These are phyloP conservation scores for Globisporangium ultimum DNA, from an alignment of 352 stramenopile species.

Conservation along the genomic window DNA sequence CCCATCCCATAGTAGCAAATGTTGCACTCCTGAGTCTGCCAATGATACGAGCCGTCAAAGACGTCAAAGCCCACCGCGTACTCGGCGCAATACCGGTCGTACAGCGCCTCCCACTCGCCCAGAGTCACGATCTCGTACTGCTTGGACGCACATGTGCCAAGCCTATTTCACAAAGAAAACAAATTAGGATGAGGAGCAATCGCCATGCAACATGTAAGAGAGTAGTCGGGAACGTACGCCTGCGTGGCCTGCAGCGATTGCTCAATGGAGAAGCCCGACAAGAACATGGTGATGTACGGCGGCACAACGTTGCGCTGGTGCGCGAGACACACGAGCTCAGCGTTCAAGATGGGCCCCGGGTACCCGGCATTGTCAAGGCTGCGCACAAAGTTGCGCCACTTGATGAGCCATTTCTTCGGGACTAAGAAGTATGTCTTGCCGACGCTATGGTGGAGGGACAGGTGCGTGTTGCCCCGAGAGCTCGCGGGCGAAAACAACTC, in stretches of 20 bases:
- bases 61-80: constrained; percentile 83
- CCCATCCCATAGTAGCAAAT: constrained; percentile 79
- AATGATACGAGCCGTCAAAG: constrained; percentile 76
- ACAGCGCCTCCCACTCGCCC: constrained; percentile 80
- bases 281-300: constrained; percentile 84
- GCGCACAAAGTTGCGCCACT: constrained; percentile 75
- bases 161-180: constrained; percentile 20
- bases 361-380: constrained; percentile 41
- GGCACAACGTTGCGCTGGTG: constrained; percentile 80
- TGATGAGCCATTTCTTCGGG: constrained; percentile 81
- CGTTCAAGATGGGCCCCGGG: constrained; percentile 76
- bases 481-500: constrained; percentile 69
- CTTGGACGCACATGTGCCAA: constrained; percentile 43
- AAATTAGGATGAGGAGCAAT: neutral
- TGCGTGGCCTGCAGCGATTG: constrained; percentile 73
- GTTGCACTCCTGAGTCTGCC: constrained; percentile 74
- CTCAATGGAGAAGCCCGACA: constrained; percentile 78
- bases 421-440: constrained; percentile 80
- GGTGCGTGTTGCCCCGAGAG: constrained; percentile 40
- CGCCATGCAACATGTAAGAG: neutral
- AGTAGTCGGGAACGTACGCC: constrained; percentile 32
- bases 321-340: constrained; percentile 73
- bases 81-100: constrained; percentile 73
- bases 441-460: constrained; percentile 39
- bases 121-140: constrained; percentile 87